Evolutionary conservation across 345 rosid genomes (phyloP).

Genomic region (Melaleuca quinquenervia): DNA sequence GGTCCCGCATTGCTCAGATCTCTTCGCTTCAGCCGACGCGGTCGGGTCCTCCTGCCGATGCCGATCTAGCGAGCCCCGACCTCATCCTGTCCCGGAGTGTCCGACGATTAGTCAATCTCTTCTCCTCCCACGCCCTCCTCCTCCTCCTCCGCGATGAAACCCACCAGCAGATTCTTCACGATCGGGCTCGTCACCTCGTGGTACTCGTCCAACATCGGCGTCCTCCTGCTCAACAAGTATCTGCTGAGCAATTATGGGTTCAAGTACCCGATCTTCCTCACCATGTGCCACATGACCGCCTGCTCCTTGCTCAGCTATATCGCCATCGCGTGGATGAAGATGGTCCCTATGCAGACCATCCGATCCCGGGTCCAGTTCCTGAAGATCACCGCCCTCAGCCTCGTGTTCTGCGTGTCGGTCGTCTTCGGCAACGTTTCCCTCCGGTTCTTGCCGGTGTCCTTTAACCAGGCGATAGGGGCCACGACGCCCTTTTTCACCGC

Average conservation of each 20-base stretch:
- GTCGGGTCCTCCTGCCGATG: not conserved
- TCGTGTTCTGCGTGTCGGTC: constrained; percentile 92
- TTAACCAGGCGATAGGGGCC: constrained; percentile 94
- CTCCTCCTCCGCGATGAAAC: not conserved
- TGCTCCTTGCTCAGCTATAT: constrained; percentile 86
- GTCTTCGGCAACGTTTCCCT: constrained; percentile 88
- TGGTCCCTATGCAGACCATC: constrained; percentile 98
- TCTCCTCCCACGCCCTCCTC: not conserved
- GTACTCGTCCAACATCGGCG: constrained; percentile 98
- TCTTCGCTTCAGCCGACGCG: not conserved
- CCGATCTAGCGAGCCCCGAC: not conserved
- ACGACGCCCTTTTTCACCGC: constrained; percentile 99
- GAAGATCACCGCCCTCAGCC: constrained; percentile 81
- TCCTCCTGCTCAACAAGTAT: constrained; percentile 83
- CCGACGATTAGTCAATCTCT: not conserved
- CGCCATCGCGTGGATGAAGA: constrained; percentile 91
- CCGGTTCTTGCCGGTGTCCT: constrained; percentile 77
- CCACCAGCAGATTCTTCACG: constrained; percentile 38
- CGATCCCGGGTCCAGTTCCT: constrained; percentile 80
- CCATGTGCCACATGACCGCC: constrained; percentile 99
- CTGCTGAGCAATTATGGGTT: constrained; percentile 88
- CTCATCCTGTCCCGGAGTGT: not conserved
- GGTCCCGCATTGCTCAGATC: not conserved
- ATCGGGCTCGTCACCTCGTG: constrained; percentile 75
- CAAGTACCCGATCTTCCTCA: constrained; percentile 96